phyloP scores from a whole-genome alignment of 2,329 filamentous ascomycete species.

The Xylaria multiplex region DNA sequence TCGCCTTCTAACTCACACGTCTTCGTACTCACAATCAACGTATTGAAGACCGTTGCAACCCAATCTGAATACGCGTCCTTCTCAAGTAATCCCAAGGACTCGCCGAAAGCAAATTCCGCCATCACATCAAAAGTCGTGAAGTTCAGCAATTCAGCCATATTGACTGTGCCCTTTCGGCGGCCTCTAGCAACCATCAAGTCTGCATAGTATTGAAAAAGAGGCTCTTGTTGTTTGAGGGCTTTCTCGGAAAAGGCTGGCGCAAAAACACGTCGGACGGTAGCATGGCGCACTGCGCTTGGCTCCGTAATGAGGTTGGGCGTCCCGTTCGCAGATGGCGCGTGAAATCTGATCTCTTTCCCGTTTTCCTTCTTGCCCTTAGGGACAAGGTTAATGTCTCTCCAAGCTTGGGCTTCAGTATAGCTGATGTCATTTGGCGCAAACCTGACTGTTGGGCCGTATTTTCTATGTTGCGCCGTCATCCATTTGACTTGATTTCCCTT shows the following conservation, averaged over 20 bases:
- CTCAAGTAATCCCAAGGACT: constrained; percentile 37
- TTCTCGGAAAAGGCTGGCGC: constrained; percentile 35
- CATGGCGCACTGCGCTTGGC: constrained; percentile 25
- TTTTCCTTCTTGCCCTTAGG: constrained; percentile 29
- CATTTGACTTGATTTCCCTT: constrained; percentile 36
- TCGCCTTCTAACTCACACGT: neutral
- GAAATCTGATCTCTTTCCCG: constrained; percentile 28
- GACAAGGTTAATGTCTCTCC: constrained; percentile 26
- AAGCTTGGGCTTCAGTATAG: constrained; percentile 37
- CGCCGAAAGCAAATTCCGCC: constrained; percentile 39
- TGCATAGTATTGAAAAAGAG: constrained; percentile 34
- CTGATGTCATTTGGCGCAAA: constrained; percentile 40
- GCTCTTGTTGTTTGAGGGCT: constrained; percentile 34
- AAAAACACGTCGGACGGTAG: constrained; percentile 32
- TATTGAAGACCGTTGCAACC: constrained; percentile 36
- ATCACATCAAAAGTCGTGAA: constrained; percentile 42
- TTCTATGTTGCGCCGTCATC: constrained; percentile 33
- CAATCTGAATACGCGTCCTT: constrained; percentile 34
- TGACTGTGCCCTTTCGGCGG: constrained; percentile 18
- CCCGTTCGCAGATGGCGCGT: constrained; percentile 28
- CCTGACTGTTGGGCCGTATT: constrained; percentile 38
- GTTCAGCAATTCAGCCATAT: constrained; percentile 34
- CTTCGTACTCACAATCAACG: constrained; percentile 25
- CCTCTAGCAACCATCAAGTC: constrained; percentile 30
- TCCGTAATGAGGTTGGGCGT: constrained; percentile 26